These are phyloP conservation scores for Lyophyllum decastes DNA, from an alignment of 768 basidiomycete genomes.

Conservation along the genomic window DNA sequence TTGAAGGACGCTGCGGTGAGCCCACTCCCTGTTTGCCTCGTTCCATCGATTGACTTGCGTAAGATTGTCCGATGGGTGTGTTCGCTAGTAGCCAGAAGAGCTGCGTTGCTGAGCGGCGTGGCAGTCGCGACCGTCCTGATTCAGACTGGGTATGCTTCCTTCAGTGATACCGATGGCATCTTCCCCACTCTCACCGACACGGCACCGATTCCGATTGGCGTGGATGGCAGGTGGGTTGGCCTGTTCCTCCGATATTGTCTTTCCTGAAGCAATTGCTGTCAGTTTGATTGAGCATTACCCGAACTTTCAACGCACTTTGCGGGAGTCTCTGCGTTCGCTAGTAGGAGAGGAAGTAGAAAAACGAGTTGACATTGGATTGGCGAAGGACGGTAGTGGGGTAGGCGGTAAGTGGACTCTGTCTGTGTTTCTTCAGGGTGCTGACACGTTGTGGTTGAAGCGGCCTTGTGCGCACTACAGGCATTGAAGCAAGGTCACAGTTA, in stretches of 20 bases:
- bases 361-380: constrained; percentile 83
- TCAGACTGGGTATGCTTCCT: constrained; percentile 72
- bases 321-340: constrained; percentile 71
- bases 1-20: constrained; percentile 58
- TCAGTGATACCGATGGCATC: constrained; percentile 41
- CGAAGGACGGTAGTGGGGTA: constrained; percentile 97
- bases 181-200: constrained; percentile 29
- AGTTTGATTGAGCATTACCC: constrained; percentile 95
- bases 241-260: background rate
- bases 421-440: background rate
- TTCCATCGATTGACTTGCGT: constrained; percentile 17
- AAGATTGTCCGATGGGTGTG: constrained; percentile 83
- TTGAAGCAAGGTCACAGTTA: constrained; percentile 49
- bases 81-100: constrained; percentile 76
- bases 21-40: background rate
- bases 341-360: constrained; percentile 83
- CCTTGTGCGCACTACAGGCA: constrained; percentile 84
- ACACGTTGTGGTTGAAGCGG: constrained; percentile 54
- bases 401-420: constrained; percentile 66
- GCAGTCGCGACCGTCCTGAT: constrained; percentile 85
- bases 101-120: constrained; percentile 80
- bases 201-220: constrained; percentile 74
- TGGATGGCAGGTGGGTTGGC: constrained; percentile 80
- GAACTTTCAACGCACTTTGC: constrained; percentile 72
- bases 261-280: constrained; percentile 1